Conservation (phyloP, 345 rosid genomes). For the Balakata baccata region DNA sequence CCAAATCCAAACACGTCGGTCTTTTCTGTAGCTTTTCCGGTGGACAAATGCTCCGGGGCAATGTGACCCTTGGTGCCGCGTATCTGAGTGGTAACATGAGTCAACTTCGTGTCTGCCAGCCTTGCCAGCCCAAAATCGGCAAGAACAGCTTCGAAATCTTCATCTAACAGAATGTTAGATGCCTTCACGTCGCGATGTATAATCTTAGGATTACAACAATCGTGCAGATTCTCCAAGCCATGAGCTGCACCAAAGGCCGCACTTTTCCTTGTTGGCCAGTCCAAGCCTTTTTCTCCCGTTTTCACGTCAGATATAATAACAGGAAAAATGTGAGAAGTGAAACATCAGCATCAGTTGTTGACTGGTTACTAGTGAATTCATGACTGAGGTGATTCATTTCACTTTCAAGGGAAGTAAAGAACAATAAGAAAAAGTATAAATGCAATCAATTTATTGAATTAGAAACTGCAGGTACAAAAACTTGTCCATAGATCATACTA, state of each 20-base stretch:
- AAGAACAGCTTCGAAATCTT: slow-evolving; percentile 76
- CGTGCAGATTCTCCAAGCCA: slow-evolving; percentile 83
- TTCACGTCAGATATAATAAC: slow-evolving; percentile 46
- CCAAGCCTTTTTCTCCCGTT: slow-evolving; percentile 67
- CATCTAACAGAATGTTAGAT: slow-evolving; percentile 78
- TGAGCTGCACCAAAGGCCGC: slow-evolving; percentile 82
- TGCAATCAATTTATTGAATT: no score
- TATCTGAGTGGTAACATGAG: slow-evolving; percentile 85
- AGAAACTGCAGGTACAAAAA: no score
- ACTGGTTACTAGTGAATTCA: no score
- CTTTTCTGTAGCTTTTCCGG: slow-evolving; percentile 83
- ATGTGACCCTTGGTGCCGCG: slow-evolving; percentile 96
- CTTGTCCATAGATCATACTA: no score
- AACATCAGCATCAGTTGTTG: neutral
- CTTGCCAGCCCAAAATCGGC: slow-evolving; percentile 83
- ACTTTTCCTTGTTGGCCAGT: slow-evolving; percentile 76
- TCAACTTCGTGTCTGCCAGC: slow-evolving; percentile 56
- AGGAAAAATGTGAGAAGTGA: neutral
- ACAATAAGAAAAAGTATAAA: no score
- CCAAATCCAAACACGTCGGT: slow-evolving; percentile 93
- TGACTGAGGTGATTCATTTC: no score
- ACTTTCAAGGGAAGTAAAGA: no score
- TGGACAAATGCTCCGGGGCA: slow-evolving; percentile 86
- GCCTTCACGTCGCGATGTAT: slow-evolving; percentile 92
- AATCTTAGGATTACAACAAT: slow-evolving; percentile 78